Conservation (phyloP, 768 basidiomycete genomes). For the Leccinum disarticulatum region DNA sequence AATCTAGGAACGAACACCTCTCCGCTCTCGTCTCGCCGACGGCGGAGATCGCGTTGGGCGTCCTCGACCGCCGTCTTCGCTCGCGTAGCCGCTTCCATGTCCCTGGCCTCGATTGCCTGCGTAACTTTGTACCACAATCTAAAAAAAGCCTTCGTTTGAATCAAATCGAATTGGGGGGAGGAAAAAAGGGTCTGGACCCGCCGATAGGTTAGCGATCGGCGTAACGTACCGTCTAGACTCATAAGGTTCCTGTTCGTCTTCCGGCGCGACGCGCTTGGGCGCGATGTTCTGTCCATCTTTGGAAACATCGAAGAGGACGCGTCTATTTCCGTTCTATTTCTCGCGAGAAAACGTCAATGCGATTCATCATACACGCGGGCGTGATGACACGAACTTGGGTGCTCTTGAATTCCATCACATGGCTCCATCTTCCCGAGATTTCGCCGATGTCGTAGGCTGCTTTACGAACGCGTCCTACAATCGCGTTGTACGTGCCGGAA, state of each 20-base stretch:
- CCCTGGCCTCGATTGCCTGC: constrained; percentile 76
- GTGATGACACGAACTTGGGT: constrained; percentile 47
- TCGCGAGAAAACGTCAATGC: neutral
- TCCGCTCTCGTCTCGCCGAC: constrained; percentile 71
- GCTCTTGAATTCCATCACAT: constrained; percentile 82
- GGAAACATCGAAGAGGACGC: constrained; percentile 80
- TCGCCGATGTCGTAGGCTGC: constrained; percentile 73
- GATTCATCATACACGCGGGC: neutral
- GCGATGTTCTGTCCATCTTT: constrained; percentile 73
- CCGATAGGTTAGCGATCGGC: neutral
- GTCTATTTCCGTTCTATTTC: constrained; percentile 60
- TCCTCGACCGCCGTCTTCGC: constrained; percentile 93
- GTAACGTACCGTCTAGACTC: constrained; percentile 77
- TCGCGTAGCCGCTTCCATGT: constrained; percentile 92
- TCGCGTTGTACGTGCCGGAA: constrained; percentile 92
- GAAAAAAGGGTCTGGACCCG: neutral
- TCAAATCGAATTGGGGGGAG: neutral
- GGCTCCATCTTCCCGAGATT: constrained; percentile 87
- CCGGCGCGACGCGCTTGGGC: constrained; percentile 82
- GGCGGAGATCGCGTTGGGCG: constrained; percentile 80
- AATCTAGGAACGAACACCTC: constrained; percentile 71
- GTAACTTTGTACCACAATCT: constrained; percentile 81
- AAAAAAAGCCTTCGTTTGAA: neutral
- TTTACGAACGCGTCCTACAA: constrained; percentile 76
- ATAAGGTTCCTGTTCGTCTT: constrained; percentile 84